Conservation (phyloP, 2,329 filamentous ascomycete species). For the Exophiala mesophila region DNA sequence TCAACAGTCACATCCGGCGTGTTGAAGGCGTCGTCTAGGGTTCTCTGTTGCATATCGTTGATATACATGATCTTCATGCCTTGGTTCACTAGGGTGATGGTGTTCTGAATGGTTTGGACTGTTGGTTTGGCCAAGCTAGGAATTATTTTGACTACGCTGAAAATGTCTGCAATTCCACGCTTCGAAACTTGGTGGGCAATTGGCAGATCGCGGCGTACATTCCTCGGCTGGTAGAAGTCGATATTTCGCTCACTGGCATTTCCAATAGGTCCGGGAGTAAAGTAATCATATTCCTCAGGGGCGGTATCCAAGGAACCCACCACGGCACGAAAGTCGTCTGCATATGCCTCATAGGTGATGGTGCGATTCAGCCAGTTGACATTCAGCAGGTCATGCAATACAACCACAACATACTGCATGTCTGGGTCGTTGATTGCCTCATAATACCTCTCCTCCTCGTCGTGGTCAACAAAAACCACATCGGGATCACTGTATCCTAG, state of each 20-base stretch:
- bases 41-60: no score
- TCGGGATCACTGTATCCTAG: no score
- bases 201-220: no score
- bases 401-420: background rate
- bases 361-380: background rate
- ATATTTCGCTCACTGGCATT: no score
- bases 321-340: background rate
- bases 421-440: background rate
- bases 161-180: no score
- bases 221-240: no score
- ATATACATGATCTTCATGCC: no score
- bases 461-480: background rate
- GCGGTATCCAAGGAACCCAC: background rate
- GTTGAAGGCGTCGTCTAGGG: background rate
- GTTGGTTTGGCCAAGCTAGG: no score
- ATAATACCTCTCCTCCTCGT: background rate
- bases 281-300: background rate
- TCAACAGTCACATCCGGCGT: background rate
- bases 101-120: no score
- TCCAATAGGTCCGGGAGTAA: background rate
- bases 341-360: background rate
- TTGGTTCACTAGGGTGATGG: no score
- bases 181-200: no score
- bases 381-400: background rate
- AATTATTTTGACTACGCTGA: no score